phyloP scores from a whole-genome alignment of 2,329 filamentous ascomycete genomes.

The Cladophialophora chaetospira region DNA sequence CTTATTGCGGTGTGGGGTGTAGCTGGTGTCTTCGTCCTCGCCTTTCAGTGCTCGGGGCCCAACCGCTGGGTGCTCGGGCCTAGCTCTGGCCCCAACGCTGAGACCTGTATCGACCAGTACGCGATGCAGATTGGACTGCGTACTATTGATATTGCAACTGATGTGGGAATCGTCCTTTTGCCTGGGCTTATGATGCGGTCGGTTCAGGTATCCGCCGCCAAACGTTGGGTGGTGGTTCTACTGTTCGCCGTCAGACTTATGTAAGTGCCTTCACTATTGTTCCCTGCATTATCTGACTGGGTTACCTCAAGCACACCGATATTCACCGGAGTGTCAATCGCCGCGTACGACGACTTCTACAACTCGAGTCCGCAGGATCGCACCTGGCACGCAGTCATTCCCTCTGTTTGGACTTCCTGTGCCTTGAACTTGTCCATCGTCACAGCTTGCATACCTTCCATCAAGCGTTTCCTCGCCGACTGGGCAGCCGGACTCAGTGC shows the following conservation, averaged over 20 bases:
- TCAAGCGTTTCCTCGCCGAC: constrained; percentile 33
- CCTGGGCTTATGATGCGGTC: constrained; percentile 33
- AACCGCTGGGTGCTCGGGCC: constrained; percentile 25
- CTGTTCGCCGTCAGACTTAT: constrained; percentile 32
- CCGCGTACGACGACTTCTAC: constrained; percentile 27
- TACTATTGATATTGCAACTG: constrained; percentile 30
- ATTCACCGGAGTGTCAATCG: constrained; percentile 24
- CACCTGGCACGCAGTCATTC: constrained; percentile 30
- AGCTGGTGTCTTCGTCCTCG: constrained; percentile 27
- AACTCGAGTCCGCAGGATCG: constrained; percentile 27
- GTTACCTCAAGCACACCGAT: constrained; percentile 15
- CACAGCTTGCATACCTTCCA: constrained; percentile 34
- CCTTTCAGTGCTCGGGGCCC: constrained; percentile 32
- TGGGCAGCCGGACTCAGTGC: constrained; percentile 34
- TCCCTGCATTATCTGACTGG: not conserved
- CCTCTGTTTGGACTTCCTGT: constrained; percentile 32
- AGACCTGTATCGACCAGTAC: constrained; percentile 32
- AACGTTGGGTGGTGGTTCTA: constrained; percentile 29
- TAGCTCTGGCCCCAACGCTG: constrained; percentile 10
- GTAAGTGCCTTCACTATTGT: constrained; percentile 21
- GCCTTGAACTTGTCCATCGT: constrained; percentile 33
- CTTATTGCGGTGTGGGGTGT: constrained; percentile 27
- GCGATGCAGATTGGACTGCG: constrained; percentile 31
- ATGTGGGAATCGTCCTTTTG: constrained; percentile 30
- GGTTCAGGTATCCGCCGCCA: constrained; percentile 26